Percentiles rank a stretch among this genome's conserved stretches.
Evolutionary conservation across 495 filamentous ascomycete genomes (phyloP).

Genomic region (Neurospora sp.): DNA sequence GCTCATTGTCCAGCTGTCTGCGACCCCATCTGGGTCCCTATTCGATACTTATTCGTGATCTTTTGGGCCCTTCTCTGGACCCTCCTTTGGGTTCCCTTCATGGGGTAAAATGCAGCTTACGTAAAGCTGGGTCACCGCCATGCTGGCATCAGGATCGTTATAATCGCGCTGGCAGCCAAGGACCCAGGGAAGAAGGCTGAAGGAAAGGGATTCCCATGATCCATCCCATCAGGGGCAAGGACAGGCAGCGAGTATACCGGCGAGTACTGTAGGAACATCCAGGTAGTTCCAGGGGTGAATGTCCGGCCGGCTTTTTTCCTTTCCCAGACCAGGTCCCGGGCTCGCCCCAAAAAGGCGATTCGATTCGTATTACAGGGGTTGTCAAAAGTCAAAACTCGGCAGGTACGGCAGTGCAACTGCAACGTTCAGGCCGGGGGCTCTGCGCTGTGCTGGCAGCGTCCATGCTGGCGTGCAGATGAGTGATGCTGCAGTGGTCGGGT

Average conservation of each 20-base stretch:
- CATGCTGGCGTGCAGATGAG: neutral
- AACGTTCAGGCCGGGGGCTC: neutral
- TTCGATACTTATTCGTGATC: neutral
- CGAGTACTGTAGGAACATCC: neutral
- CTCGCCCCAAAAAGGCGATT: neutral
- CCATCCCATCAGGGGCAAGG: neutral
- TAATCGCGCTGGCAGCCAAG: neutral
- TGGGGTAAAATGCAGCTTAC: neutral
- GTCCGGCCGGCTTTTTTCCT: neutral
- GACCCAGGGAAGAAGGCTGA: neutral
- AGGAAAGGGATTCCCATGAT: neutral
- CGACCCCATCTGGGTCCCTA: neutral
- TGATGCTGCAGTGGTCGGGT: neutral
- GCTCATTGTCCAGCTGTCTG: neutral
- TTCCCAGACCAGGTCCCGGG: neutral
- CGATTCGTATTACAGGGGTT: neutral
- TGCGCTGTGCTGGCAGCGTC: neutral
- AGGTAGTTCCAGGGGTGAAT: neutral
- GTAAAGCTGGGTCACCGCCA: neutral
- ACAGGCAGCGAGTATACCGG: neutral
- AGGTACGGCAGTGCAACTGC: neutral
- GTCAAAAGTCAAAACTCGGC: neutral
- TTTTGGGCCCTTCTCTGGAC: neutral
- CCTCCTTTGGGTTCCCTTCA: neutral
- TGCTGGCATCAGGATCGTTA: neutral